Conservation (phyloP, 2,329 filamentous ascomycete species). For the Pseudocercospora fuligena region DNA sequence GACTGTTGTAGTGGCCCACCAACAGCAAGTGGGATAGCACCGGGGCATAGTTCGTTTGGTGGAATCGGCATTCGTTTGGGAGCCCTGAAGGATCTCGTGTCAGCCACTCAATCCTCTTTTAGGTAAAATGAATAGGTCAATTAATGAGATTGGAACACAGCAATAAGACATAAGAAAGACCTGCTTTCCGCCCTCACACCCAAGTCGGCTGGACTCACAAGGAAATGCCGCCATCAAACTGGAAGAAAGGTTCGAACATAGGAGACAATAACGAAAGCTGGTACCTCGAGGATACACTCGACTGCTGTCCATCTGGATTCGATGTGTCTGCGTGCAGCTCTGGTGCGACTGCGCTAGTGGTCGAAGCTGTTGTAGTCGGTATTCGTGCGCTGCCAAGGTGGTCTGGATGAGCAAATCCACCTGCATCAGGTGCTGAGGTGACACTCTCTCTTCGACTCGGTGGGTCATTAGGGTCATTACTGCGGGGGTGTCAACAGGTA, state of each 20-base stretch:
- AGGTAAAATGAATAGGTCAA: neutral
- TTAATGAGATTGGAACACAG: neutral
- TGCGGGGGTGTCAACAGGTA: constrained; percentile 11
- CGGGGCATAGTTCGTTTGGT: constrained; percentile 19
- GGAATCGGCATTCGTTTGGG: constrained; percentile 26
- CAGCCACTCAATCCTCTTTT: constrained; percentile 9
- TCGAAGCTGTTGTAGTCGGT: neutral
- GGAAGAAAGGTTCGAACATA: constrained; percentile 16
- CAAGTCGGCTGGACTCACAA: constrained; percentile 21
- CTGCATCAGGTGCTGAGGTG: constrained; percentile 22
- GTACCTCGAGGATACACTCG: constrained; percentile 29
- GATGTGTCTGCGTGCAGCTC: constrained; percentile 12
- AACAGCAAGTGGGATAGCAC: constrained; percentile 14
- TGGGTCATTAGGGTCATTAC: constrained; percentile 32
- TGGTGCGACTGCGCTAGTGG: constrained; percentile 6
- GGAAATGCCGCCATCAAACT: constrained; percentile 21
- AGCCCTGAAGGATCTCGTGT: constrained; percentile 14
- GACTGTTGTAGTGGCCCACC: constrained; percentile 11
- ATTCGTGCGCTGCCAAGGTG: neutral
- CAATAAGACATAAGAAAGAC: neutral
- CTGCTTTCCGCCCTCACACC: neutral
- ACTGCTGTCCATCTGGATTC: constrained; percentile 14
- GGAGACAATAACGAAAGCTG: constrained; percentile 25
- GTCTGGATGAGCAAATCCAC: neutral
- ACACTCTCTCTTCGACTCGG: constrained; percentile 32